Base-by-base conservation (phyloP, 805 yeast genomes). In the Yamadazyma scolyti region DNA sequence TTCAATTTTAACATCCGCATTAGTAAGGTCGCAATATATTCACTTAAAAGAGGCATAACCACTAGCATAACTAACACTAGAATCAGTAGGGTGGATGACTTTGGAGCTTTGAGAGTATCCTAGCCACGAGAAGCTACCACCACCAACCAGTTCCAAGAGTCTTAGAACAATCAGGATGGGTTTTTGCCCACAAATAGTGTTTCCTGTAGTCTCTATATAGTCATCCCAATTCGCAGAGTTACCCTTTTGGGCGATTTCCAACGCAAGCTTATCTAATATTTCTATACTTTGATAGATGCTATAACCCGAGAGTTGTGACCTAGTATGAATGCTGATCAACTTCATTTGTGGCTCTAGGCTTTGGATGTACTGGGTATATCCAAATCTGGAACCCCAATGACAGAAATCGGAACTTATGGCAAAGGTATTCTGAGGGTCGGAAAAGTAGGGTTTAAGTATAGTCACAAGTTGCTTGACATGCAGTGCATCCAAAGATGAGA, bases 131-230 rank as follows among this genome's bases (percentile, higher is more conserved):
- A 87, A 73, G 4, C 35, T 43, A 6, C 34, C 27, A n/a, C 9
- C 12, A 13, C 21, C 13, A 9, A 51, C 13, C 6, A 8, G 34
- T 37, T 80, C 82, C 37, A 80, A 51, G 2, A 79, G 54, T 13
- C 65, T 59, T 30, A 90, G 51, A 12, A 90, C 52, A 6, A 87
- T 63, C 2, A 75, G 73, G 20, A 93, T 66, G 0, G 97, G 96
- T 37, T 76, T 79, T 36, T 88, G 83, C 1, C 98, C 98, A 57
- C 98, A 93, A 11, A 93, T 82, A 0, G 98, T 93, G 58, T 90
- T 89, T 0, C 82, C 86, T 0, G 97, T 86, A 1, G 42, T 44
- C 5, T 59, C 57, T 4, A 93, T 73, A 50, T 93, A 93, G 16
- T 68, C 53, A 31, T 65, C 68, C 86, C 95, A 93, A 6, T 58